Conservation (phyloP, 441 rosid genomes). For the Pelargonium citronellum region DNA sequence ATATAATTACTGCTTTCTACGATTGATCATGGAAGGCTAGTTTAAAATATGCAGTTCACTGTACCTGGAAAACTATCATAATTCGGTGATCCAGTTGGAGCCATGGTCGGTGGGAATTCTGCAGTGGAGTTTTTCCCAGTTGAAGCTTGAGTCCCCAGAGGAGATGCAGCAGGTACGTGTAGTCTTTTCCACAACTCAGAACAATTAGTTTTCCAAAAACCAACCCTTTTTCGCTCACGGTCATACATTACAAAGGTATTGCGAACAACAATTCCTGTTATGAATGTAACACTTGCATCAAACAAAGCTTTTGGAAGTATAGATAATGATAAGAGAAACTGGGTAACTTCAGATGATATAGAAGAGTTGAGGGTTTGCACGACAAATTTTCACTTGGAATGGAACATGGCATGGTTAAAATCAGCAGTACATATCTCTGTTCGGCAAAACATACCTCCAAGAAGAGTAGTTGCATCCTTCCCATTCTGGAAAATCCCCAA, state of each 20-base stretch:
- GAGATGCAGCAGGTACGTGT: conserved; percentile 36
- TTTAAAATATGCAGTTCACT: conserved; percentile 12
- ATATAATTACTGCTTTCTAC: background rate
- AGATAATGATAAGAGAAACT: conserved; percentile 6
- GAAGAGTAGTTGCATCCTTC: conserved; percentile 78
- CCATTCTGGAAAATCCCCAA: conserved; percentile 86
- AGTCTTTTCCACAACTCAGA: conserved; percentile 81
- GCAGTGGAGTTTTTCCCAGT: conserved; percentile 28
- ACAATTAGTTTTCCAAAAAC: conserved; percentile 97
- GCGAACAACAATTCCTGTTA: conserved; percentile 71
- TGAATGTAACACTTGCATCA: conserved; percentile 1
- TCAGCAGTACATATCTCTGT: background rate
- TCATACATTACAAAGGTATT: conserved; percentile 85
- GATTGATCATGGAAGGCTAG: background rate
- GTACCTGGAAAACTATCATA: conserved; percentile 44
- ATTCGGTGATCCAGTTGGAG: conserved; percentile 33
- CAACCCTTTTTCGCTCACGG: conserved; percentile 70
- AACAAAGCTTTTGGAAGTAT: background rate
- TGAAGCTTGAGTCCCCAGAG: conserved; percentile 38
- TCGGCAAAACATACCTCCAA: conserved; percentile 59
- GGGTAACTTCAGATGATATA: background rate
- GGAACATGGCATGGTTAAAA: background rate
- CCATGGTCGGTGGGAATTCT: conserved; percentile 30
- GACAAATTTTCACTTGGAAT: background rate
- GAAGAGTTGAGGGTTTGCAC: background rate